These are phyloP conservation scores for Colletotrichum cordylinicola DNA, from an alignment of 2,329 filamentous ascomycete species.

Conservation along the genomic window DNA sequence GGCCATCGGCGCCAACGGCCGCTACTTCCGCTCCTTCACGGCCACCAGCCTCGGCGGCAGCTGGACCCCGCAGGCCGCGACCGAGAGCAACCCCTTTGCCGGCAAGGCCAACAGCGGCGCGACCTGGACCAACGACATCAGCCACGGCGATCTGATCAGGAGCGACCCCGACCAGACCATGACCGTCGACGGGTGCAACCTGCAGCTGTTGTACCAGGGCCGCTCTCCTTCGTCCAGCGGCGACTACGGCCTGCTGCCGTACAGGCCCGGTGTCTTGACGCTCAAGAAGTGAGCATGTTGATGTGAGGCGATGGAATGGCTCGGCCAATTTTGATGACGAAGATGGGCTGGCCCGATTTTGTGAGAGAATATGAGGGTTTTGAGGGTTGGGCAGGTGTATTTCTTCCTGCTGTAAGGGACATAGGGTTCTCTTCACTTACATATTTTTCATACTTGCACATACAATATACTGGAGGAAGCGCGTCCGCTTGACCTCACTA, in stretches of 20 bases:
- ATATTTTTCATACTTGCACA: not conserved
- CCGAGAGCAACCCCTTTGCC: conserved; percentile 66
- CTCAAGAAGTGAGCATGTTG: not conserved
- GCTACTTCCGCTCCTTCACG: conserved; percentile 73
- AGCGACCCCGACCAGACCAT: conserved; percentile 65
- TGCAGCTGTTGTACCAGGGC: conserved; percentile 71
- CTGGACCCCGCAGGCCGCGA: conserved; percentile 64
- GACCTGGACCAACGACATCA: conserved; percentile 71
- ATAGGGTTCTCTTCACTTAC: not conserved
- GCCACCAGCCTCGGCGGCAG: conserved; percentile 58
- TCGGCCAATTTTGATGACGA: rapidly evolving
- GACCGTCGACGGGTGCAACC: conserved; percentile 67
- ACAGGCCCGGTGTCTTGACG: conserved; percentile 61
- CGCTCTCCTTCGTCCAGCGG: conserved; percentile 43
- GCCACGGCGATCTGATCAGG: conserved; percentile 67
- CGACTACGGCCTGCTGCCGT: conserved; percentile 59
- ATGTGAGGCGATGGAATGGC: not conserved
- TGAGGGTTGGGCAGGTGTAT: not conserved
- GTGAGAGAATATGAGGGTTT: not conserved
- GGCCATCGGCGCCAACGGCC: conserved; percentile 59
- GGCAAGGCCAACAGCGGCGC: conserved; percentile 70
- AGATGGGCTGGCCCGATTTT: not conserved
- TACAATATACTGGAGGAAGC: not conserved
- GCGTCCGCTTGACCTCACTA: rapidly evolving
- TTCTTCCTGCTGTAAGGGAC: not conserved